Evolutionary conservation across 2,329 filamentous ascomycete genomes (phyloP), one percentile per base, ranked within the genome.

Genomic region (Colletotrichum kahawae): DNA sequence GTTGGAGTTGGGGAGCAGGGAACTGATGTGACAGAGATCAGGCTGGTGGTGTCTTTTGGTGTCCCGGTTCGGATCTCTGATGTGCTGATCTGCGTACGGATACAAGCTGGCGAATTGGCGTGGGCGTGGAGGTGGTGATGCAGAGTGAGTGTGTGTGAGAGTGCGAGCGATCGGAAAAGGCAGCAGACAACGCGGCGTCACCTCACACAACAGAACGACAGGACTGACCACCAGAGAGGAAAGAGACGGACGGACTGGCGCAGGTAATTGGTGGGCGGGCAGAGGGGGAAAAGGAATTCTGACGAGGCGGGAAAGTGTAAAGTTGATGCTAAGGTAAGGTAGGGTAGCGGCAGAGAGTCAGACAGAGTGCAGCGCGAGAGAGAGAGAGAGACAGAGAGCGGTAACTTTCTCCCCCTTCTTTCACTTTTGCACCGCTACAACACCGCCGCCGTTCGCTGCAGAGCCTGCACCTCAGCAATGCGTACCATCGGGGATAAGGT

Each of bases 291-390:
- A 65, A 64, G 64, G 69, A 67, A 72, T 51, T 63, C 69, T 66
- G 64, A 36, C 57, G 73, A 67, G 43, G 73, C 57, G 48, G 48
- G 57, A 67, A 72, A 75, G 73, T 65, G 69, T 73, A 75, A 75
- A 68, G 57, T 73, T 68, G 69, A 68, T 71, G 59, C 71, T 74
- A 74, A 57, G 56, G 43, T 24, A 51, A 68, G 54, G 54, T 57
- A 24, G 43, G 43, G 43, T 51, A 51, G 43, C 43, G 43, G 43
- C n/a, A 21, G 54, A 57, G 65, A 63, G 56, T 21, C 24, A 68
- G 64, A 63, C 31, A 70, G 29, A 60, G 71, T 67, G 66, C 33
- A 31, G 29, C 38, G 65, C 31, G 9, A 33, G 9, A 33, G 38
- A 48, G 65, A 48, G 65, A 16, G 16, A 68, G 63, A 62, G 71